Base-by-base conservation (phyloP, 116 monocot species). In the Phalaenopsis hybrid region DNA sequence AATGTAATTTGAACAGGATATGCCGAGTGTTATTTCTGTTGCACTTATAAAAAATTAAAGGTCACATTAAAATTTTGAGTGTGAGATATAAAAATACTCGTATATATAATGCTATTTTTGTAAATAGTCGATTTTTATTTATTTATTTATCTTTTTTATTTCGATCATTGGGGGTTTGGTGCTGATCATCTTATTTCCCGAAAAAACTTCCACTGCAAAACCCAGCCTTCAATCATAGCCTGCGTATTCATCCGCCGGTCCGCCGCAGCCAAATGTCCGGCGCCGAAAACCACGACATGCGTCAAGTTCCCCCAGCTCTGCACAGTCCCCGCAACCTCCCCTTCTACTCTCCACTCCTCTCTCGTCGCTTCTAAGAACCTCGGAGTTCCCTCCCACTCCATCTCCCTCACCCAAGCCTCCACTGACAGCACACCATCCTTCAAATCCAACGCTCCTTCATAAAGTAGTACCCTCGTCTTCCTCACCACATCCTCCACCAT, bases 161-260 rank as follows among this genome's bases (percentile, higher is more conserved):
- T 31, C 0, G 0, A 0, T 31, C 28, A 31, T 0, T 31, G 0
- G 31, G 31, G 31, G 31, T 31, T 31, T 31, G 4, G 41, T 41
- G 41, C 4, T 3, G 10, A 12, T 51, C 12, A 12, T 13, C 52
- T 51, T 3, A 51, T 51, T 51, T 51, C n/a, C 61, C 21, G 61
- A 61, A 34, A n/a, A 96, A 93, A 51, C 85, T 49, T 5, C 92
- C 94, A 5, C 67, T 83, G 78, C 81, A 89, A 13, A 11, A 94
- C 91, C 96, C 96, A 96, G 13, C 82, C 94, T 80, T 94, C 91
- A 41, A 96, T 94, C 96, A 94, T 94, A 6, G 58, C 83, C 83
- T 92, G 96, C 20, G 96, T 44, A 7, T 68, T 87, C 76, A 23
- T 6, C 46, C 96, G 94, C 9, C 85, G 89, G 74, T 94, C 96